Base-by-base conservation (phyloP, 2,329 filamentous ascomycete genomes). In the Rutstroemia sp. region DNA sequence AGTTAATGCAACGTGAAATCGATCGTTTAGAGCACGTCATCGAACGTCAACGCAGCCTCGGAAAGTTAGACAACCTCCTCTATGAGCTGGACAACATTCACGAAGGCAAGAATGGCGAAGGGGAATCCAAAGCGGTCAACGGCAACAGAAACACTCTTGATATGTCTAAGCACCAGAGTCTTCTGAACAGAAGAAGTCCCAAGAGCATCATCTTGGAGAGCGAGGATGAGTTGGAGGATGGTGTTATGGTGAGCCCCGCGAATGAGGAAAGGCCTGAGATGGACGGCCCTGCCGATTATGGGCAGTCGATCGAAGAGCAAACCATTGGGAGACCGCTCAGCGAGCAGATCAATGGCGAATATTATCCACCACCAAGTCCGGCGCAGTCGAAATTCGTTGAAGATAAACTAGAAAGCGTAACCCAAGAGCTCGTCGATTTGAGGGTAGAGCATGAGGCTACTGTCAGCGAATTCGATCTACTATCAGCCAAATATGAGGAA, bases 1-100 rank as follows among this genome's bases (percentile, higher is more conserved):
- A 97, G 70, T 76, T 96, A 59, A 96, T 99, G 92, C 91, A 96
- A 70, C 89, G 92, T 38, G 94, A 99, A 68, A 89, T 99, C 61
- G 89, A 96, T 67, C 84, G 92, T 37, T 78, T 99, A 12, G 94
- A 97, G 72, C 89, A 96, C 71, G 90, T 99, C 7, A 84, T 99
- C 51, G 92, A 97, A 71, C 88, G 95, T 49, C 94, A 99, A 71
- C 83, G 94, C 58, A 96, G 92, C 69, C 82, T 99, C 3, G 94
- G 94, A 42, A 95, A 96, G 71, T 81, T 99, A 3, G 94, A 99
- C 69, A 95, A 88, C 53, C 80, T 99, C 7, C 81, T 99, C 0
- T 86, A 95, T 64, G 94, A 99, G 67, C 80, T 97, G 9, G 94
- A 97, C 66, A 79, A 86, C 61, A 82, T 89, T 50, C 84, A 83